Evolutionary conservation across 2,329 filamentous ascomycete species (phyloP).

Genomic region (Colletotrichum abscissum): DNA sequence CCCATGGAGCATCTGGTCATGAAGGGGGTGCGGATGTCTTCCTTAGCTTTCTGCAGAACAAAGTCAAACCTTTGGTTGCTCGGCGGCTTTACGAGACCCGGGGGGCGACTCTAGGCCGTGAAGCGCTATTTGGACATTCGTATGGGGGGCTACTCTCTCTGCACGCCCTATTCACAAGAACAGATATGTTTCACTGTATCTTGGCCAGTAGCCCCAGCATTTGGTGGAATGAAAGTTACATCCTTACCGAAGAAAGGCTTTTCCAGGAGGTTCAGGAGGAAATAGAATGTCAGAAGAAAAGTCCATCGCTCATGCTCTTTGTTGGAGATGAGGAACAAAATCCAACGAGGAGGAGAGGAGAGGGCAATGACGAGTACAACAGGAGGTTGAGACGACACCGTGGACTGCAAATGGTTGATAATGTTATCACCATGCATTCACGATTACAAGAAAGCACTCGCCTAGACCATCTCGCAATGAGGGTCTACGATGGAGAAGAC

Average conservation of each 20-base stretch:
- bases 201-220: conserved; percentile 58
- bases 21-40: conserved; percentile 58
- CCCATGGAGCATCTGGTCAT: conserved; percentile 38
- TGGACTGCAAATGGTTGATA: conserved; percentile 41
- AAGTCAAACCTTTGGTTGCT: conserved; percentile 48
- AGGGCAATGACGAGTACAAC: not conserved
- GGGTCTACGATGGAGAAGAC: conserved; percentile 44
- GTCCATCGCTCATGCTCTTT: conserved; percentile 44
- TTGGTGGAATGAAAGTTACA: conserved; percentile 58
- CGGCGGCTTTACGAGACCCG: conserved; percentile 42
- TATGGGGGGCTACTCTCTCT: conserved; percentile 61
- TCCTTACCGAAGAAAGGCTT: conserved; percentile 45
- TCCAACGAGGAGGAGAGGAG: conserved; percentile 35
- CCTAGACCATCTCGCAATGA: conserved; percentile 35
- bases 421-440: conserved; percentile 39
- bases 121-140: conserved; percentile 61
- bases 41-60: conserved; percentile 53
- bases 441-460: conserved; percentile 33
- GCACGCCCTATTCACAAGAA: conserved; percentile 54
- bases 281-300: too few relatives aligned
- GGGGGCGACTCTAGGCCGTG: conserved; percentile 44
- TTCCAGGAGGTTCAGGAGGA: conserved; percentile 43
- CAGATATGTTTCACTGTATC: conserved; percentile 55
- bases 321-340: conserved; percentile 48
- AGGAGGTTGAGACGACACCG: conserved; percentile 40